Conservation (phyloP, 2,329 filamentous ascomycete species). For the Nemania sp. region DNA sequence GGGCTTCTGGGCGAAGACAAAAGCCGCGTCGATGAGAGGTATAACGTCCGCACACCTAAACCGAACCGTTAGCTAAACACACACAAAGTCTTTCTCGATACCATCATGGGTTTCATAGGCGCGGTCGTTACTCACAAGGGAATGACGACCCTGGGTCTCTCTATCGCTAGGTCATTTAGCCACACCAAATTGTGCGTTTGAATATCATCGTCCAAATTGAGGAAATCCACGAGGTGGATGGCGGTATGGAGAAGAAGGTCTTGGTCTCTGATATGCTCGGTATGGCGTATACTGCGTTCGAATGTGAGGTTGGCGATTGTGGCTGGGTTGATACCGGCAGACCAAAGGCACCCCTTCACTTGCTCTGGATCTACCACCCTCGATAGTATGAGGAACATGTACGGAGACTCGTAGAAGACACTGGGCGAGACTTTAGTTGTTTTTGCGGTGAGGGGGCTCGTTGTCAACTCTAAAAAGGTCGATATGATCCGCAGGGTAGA, state of each 20-base stretch:
- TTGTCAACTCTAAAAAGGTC: constrained; percentile 62
- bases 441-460: constrained; percentile 40
- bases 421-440: constrained; percentile 38
- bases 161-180: constrained; percentile 61
- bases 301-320: constrained; percentile 47
- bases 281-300: constrained; percentile 49
- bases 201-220: constrained; percentile 64
- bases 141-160: constrained; percentile 60
- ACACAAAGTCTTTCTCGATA: neutral
- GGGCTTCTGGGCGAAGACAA: constrained; percentile 67
- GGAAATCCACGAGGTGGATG: constrained; percentile 69
- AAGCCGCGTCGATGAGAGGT: constrained; percentile 62
- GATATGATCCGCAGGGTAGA: constrained; percentile 64
- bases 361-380: constrained; percentile 62
- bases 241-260: constrained; percentile 66
- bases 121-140: constrained; percentile 56
- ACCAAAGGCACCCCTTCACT: constrained; percentile 65
- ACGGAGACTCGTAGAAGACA: constrained; percentile 55
- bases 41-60: constrained; percentile 60
- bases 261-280: constrained; percentile 58
- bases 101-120: neutral
- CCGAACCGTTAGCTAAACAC: constrained; percentile 28
- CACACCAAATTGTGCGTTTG: constrained; percentile 64
- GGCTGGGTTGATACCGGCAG: constrained; percentile 56
- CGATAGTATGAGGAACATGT: constrained; percentile 63